Percentiles rank a stretch among this genome's conserved stretches.
These are phyloP conservation scores for Leccinum variabile DNA, from an alignment of 1,284 basidiomycete genomes.

Conservation along the genomic window DNA sequence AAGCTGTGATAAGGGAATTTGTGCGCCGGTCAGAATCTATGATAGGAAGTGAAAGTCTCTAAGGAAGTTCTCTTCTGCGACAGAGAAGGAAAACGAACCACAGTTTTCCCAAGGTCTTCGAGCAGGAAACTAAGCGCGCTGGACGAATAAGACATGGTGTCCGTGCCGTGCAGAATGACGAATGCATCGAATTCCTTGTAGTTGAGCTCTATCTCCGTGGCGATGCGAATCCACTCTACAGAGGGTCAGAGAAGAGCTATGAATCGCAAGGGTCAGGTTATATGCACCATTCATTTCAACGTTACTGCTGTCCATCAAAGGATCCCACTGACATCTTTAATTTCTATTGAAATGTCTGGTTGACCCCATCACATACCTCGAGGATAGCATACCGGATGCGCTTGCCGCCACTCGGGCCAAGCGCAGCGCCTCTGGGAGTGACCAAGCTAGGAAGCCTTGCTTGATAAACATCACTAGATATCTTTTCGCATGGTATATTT, in stretches of 20 bases:
- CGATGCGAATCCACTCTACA: slow-evolving; percentile 85
- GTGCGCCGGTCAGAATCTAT: slow-evolving; percentile 86
- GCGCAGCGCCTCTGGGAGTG: slow-evolving; percentile 66
- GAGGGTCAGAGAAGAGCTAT: slow-evolving; percentile 7
- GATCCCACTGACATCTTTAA: slow-evolving; percentile 64
- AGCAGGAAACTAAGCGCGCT: slow-evolving; percentile 87
- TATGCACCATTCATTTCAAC: slow-evolving; percentile 70
- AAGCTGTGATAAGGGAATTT: slow-evolving; percentile 87
- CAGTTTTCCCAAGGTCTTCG: slow-evolving; percentile 88
- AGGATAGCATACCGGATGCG: slow-evolving; percentile 79
- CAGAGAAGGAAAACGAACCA: slow-evolving; percentile 45
- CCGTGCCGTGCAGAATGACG: slow-evolving; percentile 89
- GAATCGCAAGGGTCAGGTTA: not conserved
- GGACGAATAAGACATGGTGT: slow-evolving; percentile 89
- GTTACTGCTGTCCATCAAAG: slow-evolving; percentile 86
- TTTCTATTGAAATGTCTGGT: slow-evolving; percentile 6
- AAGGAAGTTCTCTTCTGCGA: not conserved
- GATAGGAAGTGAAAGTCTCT: not conserved
- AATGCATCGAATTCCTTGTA: slow-evolving; percentile 86
- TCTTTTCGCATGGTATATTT: not conserved
- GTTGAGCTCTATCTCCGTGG: slow-evolving; percentile 89
- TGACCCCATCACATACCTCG: slow-evolving; percentile 52
- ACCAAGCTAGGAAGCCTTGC: slow-evolving; percentile 71
- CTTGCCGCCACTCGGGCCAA: slow-evolving; percentile 60
- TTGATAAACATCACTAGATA: slow-evolving; percentile 51